A percentile compares a stretch with the other conserved stretches of the same genome.
These are phyloP conservation scores for Teratosphaeria gauchensis DNA, from an alignment of 2,329 filamentous ascomycete genomes.

Conservation along the genomic window DNA sequence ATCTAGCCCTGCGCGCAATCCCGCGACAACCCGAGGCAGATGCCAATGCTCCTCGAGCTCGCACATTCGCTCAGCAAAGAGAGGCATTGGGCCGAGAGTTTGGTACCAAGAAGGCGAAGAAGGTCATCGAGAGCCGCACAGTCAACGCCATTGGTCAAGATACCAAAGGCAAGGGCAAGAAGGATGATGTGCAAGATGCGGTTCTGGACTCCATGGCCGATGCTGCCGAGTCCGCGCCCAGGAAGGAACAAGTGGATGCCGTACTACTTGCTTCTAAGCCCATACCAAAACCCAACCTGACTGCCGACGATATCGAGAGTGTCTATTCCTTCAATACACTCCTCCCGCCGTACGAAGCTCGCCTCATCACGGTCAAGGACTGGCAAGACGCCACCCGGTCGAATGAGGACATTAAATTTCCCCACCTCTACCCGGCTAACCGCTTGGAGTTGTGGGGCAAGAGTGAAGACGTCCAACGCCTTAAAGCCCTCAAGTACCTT, in stretches of 20 bases:
- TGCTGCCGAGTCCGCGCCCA: slow-evolving; percentile 47
- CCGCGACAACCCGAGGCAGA: slow-evolving; percentile 30
- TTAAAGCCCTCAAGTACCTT: slow-evolving; percentile 43
- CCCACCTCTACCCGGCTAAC: slow-evolving; percentile 55
- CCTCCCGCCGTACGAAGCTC: slow-evolving; percentile 58
- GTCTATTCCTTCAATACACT: slow-evolving; percentile 61
- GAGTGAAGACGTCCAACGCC: slow-evolving; percentile 24
- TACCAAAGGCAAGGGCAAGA: slow-evolving; percentile 38
- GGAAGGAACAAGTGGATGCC: slow-evolving; percentile 53
- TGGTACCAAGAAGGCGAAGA: slow-evolving; percentile 77
- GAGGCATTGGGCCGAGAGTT: slow-evolving; percentile 68
- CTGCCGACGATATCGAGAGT: slow-evolving; percentile 57
- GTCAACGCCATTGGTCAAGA: slow-evolving; percentile 56
- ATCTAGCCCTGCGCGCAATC: slow-evolving; percentile 45
- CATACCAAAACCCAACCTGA: slow-evolving; percentile 58
- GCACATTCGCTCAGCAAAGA: slow-evolving; percentile 48
- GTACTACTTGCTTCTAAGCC: slow-evolving; percentile 60
- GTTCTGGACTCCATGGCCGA: slow-evolving; percentile 56
- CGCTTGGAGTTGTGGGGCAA: slow-evolving; percentile 51
- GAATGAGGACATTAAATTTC: slow-evolving; percentile 44
- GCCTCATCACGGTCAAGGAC: slow-evolving; percentile 58
- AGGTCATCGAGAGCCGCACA: slow-evolving; percentile 58
- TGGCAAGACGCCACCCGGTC: slow-evolving; percentile 61
- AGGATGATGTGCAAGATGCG: slow-evolving; percentile 46
- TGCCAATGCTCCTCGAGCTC: slow-evolving; percentile 14